Percentiles rank a stretch among this genome's conserved stretches.
phyloP scores from a whole-genome alignment of 2,329 filamentous ascomycete genomes.

The Ophiobolus disseminans region DNA sequence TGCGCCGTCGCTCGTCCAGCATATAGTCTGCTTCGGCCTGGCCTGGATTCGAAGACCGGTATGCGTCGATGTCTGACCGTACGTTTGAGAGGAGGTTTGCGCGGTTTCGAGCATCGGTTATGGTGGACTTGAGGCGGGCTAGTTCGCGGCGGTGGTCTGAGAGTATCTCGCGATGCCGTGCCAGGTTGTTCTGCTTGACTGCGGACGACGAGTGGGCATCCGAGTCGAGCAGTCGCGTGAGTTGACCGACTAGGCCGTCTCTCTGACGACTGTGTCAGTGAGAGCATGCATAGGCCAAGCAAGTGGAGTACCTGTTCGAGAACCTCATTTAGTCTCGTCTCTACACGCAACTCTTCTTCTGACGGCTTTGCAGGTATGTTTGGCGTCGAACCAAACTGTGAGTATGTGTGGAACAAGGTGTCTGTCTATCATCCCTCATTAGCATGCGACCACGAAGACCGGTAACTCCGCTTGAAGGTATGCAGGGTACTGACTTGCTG shows the following conservation, averaged over 20 bases:
- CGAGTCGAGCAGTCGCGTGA: conserved; percentile 88
- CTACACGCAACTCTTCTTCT: conserved; percentile 81
- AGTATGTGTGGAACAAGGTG: conserved; percentile 81
- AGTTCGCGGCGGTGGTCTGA: conserved; percentile 86
- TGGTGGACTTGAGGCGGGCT: conserved; percentile 72
- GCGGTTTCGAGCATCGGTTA: conserved; percentile 81
- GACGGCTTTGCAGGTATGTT: conserved; percentile 83
- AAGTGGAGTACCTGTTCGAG: conserved; percentile 72
- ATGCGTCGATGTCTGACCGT: conserved; percentile 88
- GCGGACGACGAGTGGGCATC: conserved; percentile 87
- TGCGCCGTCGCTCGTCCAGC: conserved; percentile 82
- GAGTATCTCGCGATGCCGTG: conserved; percentile 89
- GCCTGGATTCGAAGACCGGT: conserved; percentile 80
- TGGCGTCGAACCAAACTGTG: conserved; percentile 83
- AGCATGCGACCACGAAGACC: conserved; percentile 25
- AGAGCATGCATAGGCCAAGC: neutral
- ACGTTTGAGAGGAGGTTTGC: conserved; percentile 91
- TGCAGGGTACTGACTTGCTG: conserved; percentile 71
- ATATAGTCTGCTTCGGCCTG: conserved; percentile 95
- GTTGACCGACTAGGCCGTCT: conserved; percentile 79
- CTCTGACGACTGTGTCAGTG: conserved; percentile 62
- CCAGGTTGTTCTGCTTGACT: conserved; percentile 95
- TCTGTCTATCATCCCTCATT: conserved; percentile 70
- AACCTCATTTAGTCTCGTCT: conserved; percentile 82
- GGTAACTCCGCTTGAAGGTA: conserved; percentile 18